Evolutionary conservation across 257 asterid species (phyloP).

Genomic region (Striga asiatica): DNA sequence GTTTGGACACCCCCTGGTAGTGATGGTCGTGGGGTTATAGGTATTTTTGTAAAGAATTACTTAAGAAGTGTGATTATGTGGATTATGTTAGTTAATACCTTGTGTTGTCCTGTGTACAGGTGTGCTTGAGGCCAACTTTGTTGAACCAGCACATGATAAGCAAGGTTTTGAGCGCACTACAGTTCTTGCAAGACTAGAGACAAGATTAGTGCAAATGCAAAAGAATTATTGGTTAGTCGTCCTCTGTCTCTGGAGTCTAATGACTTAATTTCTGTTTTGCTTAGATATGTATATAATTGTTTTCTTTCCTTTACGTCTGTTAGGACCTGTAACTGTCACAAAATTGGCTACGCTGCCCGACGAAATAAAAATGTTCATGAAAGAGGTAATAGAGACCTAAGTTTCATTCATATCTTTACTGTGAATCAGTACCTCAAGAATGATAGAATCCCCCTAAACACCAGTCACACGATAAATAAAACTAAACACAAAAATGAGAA

Average conservation of each 20-base stretch:
- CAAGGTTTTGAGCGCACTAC: slow-evolving; percentile 95
- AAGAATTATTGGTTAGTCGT: slow-evolving; percentile 72
- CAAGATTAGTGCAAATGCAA: slow-evolving; percentile 59
- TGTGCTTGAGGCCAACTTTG: slow-evolving; percentile 93
- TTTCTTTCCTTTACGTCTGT: slow-evolving; percentile 15
- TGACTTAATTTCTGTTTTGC: not conserved
- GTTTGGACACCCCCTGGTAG: slow-evolving; percentile 97
- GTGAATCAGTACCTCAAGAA: not conserved
- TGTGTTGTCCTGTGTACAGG: slow-evolving; percentile 32
- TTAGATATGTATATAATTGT: slow-evolving; percentile 5
- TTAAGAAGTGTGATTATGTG: slow-evolving; percentile 2
- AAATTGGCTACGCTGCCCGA: slow-evolving; percentile 86
- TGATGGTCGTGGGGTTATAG: slow-evolving; percentile 99
- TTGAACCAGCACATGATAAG: slow-evolving; percentile 98
- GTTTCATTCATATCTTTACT: not conserved
- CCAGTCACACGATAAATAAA: too few species aligned
- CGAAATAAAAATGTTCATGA: slow-evolving; percentile 26
- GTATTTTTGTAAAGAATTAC: slow-evolving; percentile 26
- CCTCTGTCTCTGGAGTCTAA: slow-evolving; percentile 7
- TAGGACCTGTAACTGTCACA: slow-evolving; percentile 67
- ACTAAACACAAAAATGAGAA: not conserved
- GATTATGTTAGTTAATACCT: slow-evolving; percentile 17
- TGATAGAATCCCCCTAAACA: not conserved
- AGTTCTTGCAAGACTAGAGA: slow-evolving; percentile 80
- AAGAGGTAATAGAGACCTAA: slow-evolving; percentile 40